phyloP scores from a whole-genome alignment of 345 rosid genomes.

The Gynandropsis gynandra region DNA sequence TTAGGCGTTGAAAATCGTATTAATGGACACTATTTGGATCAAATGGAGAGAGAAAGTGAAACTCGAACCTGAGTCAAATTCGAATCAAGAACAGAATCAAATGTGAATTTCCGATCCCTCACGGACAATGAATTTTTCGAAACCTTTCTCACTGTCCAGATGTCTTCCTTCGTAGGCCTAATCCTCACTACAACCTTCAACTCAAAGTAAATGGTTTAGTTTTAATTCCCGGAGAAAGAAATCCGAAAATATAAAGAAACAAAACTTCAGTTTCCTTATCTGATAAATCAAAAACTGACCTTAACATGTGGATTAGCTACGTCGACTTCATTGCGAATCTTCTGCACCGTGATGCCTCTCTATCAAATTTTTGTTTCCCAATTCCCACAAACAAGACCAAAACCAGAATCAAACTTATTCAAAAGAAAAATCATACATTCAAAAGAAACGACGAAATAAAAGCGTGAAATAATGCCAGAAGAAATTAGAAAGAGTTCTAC shows the following conservation, averaged over 20 bases:
- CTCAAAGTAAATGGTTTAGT: background rate
- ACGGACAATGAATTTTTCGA: slow-evolving; percentile 50
- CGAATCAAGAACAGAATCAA: slow-evolving; percentile 77
- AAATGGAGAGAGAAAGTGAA: background rate
- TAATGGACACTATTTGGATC: background rate
- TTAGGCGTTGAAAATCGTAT: background rate
- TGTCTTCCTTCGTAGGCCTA: slow-evolving; percentile 43
- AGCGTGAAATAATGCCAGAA: background rate
- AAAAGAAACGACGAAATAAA: no score
- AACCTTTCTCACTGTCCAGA: slow-evolving; percentile 42
- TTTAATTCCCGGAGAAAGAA: background rate
- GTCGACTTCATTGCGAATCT: slow-evolving; percentile 23
- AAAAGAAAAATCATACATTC: background rate
- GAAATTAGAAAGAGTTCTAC: background rate
- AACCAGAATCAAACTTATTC: background rate
- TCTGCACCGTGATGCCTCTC: slow-evolving; percentile 31
- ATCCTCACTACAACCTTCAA: slow-evolving; percentile 77
- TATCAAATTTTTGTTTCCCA: slow-evolving; percentile 14
- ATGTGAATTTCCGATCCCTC: slow-evolving; percentile 56
- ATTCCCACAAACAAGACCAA: background rate
- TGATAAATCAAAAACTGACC: slow-evolving; percentile 29
- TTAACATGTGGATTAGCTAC: slow-evolving; percentile 59
- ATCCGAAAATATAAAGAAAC: slow-evolving; percentile 5
- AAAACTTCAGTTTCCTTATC: background rate
- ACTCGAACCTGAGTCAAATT: slow-evolving; percentile 60